Percentiles rank a stretch among this genome's conserved stretches.
phyloP scores from a whole-genome alignment of 2,329 filamentous ascomycete species.

The Coleophoma eucalyptorum region DNA sequence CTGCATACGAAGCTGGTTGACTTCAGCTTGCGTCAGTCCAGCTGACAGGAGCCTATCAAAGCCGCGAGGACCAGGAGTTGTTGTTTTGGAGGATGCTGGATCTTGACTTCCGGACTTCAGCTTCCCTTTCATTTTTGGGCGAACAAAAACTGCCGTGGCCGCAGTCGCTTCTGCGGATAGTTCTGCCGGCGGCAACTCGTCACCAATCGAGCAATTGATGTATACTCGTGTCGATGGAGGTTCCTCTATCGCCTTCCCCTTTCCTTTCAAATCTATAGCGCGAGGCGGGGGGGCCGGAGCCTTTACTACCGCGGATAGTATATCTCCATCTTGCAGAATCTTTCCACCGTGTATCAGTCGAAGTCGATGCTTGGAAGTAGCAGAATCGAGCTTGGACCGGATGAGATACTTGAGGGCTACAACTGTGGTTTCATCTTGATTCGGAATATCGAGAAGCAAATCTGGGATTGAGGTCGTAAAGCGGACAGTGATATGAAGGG shows the following conservation, averaged over 20 bases:
- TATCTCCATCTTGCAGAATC: constrained; percentile 70
- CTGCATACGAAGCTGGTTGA: constrained; percentile 80
- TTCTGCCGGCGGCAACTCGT: constrained; percentile 64
- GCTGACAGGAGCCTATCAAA: constrained; percentile 82
- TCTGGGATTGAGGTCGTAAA: constrained; percentile 86
- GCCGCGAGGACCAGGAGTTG: constrained; percentile 62
- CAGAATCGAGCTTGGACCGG: constrained; percentile 62
- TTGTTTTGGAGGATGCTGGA: constrained; percentile 9
- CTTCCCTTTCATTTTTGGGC: constrained; percentile 9
- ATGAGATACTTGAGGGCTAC: constrained; percentile 80
- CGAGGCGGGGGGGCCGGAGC: constrained; percentile 48
- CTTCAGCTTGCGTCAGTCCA: constrained; percentile 79
- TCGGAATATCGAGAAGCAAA: constrained; percentile 70
- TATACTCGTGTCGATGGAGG: constrained; percentile 59
- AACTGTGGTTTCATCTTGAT: constrained; percentile 66
- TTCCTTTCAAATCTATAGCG: constrained; percentile 42
- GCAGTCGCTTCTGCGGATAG: constrained; percentile 60
- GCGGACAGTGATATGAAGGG: constrained; percentile 78
- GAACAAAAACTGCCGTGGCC: constrained; percentile 14
- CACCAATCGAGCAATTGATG: constrained; percentile 89
- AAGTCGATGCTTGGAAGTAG: constrained; percentile 65
- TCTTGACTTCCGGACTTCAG: not conserved
- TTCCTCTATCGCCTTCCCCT: constrained; percentile 64
- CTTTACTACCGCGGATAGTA: constrained; percentile 66
- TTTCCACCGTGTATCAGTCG: constrained; percentile 89